These are phyloP conservation scores for Leishmania lainsoni DNA, from an alignment of 208 protist genomes.

Conservation along the genomic window DNA sequence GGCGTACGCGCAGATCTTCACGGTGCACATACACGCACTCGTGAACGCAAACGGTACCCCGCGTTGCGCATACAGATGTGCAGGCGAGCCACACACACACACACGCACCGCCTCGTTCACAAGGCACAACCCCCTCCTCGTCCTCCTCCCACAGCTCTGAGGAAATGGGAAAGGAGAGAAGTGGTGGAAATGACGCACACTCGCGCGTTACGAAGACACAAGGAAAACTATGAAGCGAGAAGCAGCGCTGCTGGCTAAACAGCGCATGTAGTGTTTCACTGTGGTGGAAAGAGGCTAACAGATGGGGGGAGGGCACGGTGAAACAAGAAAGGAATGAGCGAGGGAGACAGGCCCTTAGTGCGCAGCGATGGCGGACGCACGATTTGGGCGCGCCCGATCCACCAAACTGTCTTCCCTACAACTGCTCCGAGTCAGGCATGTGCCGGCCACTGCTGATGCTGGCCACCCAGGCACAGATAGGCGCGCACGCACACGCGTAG, in stretches of 20 bases:
- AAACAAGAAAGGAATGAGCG: background rate
- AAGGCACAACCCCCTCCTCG: background rate
- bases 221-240: too few relatives aligned
- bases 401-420: background rate
- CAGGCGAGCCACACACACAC: background rate
- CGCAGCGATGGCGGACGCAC: background rate
- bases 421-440: too few relatives aligned
- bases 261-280: too few relatives aligned
- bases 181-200: too few relatives aligned
- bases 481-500: too few relatives aligned
- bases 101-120: background rate
- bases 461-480: too few relatives aligned
- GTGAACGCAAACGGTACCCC: background rate
- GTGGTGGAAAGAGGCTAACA: too few relatives aligned
- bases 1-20: background rate
- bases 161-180: background rate
- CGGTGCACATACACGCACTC: too few relatives aligned
- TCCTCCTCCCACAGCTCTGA: background rate
- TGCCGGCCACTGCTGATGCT: too few relatives aligned
- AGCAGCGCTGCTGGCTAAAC: too few relatives aligned
- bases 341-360: background rate
- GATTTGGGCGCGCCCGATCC: background rate
- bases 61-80: background rate
- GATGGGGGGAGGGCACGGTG: too few relatives aligned
- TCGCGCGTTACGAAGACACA: too few relatives aligned